Evolutionary conservation across 345 rosid genomes (phyloP), one percentile per base, ranked within the genome.

Genomic region (Ceriops decandra): DNA sequence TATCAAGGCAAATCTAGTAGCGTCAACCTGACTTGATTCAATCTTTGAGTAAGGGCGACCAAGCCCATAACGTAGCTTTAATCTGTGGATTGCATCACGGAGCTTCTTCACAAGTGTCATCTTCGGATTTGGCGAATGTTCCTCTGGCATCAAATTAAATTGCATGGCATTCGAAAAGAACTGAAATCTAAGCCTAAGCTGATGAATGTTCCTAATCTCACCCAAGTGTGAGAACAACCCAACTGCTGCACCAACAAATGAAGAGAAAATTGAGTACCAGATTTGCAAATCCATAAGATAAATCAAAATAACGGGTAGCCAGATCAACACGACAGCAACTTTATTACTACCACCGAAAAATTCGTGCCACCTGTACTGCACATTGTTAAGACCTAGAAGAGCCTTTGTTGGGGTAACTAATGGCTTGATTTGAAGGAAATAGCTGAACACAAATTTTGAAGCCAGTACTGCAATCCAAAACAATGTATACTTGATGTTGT

Each of bases 101-200:
- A 79, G 73, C 88, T 88, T 93, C 85, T 77, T 90, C 76, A 88
- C 84, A 69, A 90, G 49, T 33, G 92, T 88, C 63, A 72, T 86
- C 68, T 87, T 81, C 35, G 90, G 74, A 66, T 77, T 68, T 53
- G 56, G 63, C 33, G 57, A 68, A 64, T 72, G 87, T 64, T 88
- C 87, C 73, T 84, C 98, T 1, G 98, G 85, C 89, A 85, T 87
- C 62, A 93, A 88, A 80, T 90, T 90, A 77, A 93, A 93, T 71
- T 93, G 98, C 89, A 93, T 52, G 35, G 97, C 97, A 79, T 92
- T 82, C 47, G 98, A 84, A 66, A 93, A 93, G 78, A 88, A 93
- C 85, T 86, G 98, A 82, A 93, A 93, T 74, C 98, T 76, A 57
- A 93, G 95, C 76, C 97, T 83, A 56, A 90, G 82, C 84, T 93